Conservation (phyloP, 2,329 filamentous ascomycete genomes). For the Sporothrix pseudoabietina region DNA sequence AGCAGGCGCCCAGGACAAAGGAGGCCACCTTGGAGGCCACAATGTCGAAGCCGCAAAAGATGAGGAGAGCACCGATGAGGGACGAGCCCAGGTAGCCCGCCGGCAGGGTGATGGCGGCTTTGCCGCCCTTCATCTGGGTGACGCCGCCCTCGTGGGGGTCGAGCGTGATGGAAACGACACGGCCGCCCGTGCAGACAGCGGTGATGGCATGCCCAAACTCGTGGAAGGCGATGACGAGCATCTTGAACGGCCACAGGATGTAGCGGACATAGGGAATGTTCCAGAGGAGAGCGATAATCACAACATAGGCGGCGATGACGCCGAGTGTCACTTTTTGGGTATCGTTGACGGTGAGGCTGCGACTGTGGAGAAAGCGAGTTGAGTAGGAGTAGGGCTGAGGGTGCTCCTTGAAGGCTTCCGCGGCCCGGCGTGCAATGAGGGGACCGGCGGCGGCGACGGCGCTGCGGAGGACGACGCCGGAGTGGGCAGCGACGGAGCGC, state of each 20-base stretch:
- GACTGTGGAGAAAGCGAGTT: constrained; percentile 17
- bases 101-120: constrained; percentile 69
- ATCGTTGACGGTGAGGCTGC: constrained; percentile 58
- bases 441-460: constrained; percentile 30
- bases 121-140: constrained; percentile 74
- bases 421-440: constrained; percentile 28
- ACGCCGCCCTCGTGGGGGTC: constrained; percentile 77
- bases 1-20: constrained; percentile 71
- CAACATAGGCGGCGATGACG: constrained; percentile 59
- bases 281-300: constrained; percentile 75
- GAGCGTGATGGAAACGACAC: constrained; percentile 62
- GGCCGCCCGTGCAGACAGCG: constrained; percentile 70
- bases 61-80: constrained; percentile 74
- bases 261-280: constrained; percentile 76
- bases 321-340: constrained; percentile 72
- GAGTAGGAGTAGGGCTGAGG: background rate
- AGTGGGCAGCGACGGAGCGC: constrained; percentile 31
- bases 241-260: constrained; percentile 83
- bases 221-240: constrained; percentile 83
- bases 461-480: constrained; percentile 27
- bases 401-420: constrained; percentile 21
- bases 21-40: constrained; percentile 79
- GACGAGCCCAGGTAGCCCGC: constrained; percentile 78
- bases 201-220: constrained; percentile 77
- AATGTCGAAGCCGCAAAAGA: constrained; percentile 79